phyloP scores from a whole-genome alignment of 1,284 basidiomycete species.

The Ganoderma multipileum region DNA sequence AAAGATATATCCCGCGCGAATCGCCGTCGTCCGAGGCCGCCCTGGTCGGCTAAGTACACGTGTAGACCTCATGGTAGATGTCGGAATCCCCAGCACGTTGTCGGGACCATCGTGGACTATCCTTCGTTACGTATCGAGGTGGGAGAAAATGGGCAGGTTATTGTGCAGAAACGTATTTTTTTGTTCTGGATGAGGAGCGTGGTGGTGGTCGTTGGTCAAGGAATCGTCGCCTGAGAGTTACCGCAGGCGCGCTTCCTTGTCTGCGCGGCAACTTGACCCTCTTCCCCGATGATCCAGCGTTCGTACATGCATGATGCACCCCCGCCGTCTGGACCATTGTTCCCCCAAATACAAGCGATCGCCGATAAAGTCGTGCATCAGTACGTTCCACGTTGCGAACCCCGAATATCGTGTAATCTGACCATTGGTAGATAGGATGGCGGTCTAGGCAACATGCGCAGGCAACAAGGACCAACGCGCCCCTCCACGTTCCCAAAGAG shows the following conservation, averaged over 20 bases:
- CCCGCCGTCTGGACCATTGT: not conserved
- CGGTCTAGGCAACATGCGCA: not conserved
- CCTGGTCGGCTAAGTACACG: conserved; percentile 43
- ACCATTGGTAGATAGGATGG: not conserved
- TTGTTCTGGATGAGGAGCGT: conserved; percentile 1
- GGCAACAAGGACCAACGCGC: not conserved
- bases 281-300: not conserved
- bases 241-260: not conserved
- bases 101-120: not conserved
- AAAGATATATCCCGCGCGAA: conserved; percentile 32
- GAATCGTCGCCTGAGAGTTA: not conserved
- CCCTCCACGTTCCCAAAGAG: not conserved
- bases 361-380: not conserved
- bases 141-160: not conserved
- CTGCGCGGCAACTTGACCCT: not conserved
- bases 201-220: conserved; percentile 9
- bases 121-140: conserved; percentile 20
- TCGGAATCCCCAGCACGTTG: conserved; percentile 28
- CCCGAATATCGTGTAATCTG: not conserved
- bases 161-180: conserved; percentile 1
- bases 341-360: not conserved
- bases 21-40: conserved; percentile 11
- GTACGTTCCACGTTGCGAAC: not conserved
- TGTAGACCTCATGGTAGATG: conserved; percentile 45
- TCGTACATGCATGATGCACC: not conserved